A percentile compares a stretch with the other conserved stretches of the same genome.
These are phyloP conservation scores for Hydnum rufescens DNA, from an alignment of 768 basidiomycete species.

Conservation along the genomic window DNA sequence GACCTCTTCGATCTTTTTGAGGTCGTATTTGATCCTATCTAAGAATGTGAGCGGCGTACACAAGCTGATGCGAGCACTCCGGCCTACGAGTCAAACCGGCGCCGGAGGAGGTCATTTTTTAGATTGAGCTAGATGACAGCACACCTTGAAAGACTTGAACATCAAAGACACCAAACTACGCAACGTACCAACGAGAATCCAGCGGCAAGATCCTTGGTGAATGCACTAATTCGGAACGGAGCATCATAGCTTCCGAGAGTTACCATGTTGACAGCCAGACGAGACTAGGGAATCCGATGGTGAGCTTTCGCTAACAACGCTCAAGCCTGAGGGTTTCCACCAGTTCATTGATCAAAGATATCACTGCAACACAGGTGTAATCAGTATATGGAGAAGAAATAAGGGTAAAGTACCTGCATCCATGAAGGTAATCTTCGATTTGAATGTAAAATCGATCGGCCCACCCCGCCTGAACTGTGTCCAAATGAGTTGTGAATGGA, in stretches of 20 bases:
- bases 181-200: conserved; percentile 10
- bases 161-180: not conserved
- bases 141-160: not conserved
- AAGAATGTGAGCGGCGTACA: not conserved
- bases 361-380: conserved; percentile 1
- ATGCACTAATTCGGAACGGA: conserved; percentile 9
- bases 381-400: not conserved
- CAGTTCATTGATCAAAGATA: conserved; percentile 11
- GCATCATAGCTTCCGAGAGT: conserved; percentile 10
- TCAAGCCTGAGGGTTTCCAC: conserved; percentile 1
- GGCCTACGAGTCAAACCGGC: conserved; percentile 11
- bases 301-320: too few relatives aligned
- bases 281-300: conserved; percentile 7
- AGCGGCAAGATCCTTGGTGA: conserved; percentile 10
- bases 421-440: conserved; percentile 12
- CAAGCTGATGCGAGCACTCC: not conserved
- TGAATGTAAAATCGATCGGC: conserved; percentile 6
- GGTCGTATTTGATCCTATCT: conserved; percentile 11
- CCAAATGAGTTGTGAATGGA: not conserved
- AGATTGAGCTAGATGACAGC: conserved; percentile 8
- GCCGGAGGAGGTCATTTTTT: conserved; percentile 11
- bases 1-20: conserved; percentile 12
- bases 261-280: conserved; percentile 11
- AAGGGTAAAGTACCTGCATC: not conserved
- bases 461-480: conserved; percentile 9